Base-by-base conservation (phyloP, 2,329 filamentous ascomycete genomes). In the Blumeria hordei region DNA sequence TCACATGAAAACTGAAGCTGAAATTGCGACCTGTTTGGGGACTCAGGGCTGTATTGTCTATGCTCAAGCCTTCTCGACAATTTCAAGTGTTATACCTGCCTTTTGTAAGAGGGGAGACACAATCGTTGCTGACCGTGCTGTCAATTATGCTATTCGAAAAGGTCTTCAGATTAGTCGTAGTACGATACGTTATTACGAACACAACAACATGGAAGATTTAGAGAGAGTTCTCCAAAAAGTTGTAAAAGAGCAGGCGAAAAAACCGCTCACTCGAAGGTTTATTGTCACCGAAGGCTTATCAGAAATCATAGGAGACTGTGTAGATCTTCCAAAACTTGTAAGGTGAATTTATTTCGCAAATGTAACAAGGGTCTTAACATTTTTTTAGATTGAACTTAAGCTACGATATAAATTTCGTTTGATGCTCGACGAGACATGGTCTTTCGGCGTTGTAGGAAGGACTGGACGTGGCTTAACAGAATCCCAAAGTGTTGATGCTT, bases 61-160 rank as follows among this genome's bases (percentile, higher is more conserved):
- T 65, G 85, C 92, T 0, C 92, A 98, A 66, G 83, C 88, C 3
- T 96, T 98, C 67, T 94, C 86, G 32, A 95, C 92, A 43, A 93
- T 96, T 58, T 88, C 85, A n/a, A 90, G 85, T 66, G 88, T 96
- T 21, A 95, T 98, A 58, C 93, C 92, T 0, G 84, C 88, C 1
- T 98, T 98, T 66, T 94, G 85, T 67, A 98, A 98, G 73, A 79
- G 92, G 63, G 92, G 92, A 53, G 92, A 98, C 67, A 85, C 96
- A 64, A 96, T 98, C 62, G 86, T 98, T 55, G 92, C 88, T 44
- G 92, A 98, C 69, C 84, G 84, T 61, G 86, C 87, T 37, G 84
- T 92, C 66, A 96, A 94, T 67, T 96, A 85, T 70, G 81, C 90
- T 10, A 90, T 95, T 62, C 83, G 92, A 55, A 94, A 94, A 69